Evolutionary conservation across 73 alveolate species (phyloP).

Genomic region (Uronychia binucleata): DNA sequence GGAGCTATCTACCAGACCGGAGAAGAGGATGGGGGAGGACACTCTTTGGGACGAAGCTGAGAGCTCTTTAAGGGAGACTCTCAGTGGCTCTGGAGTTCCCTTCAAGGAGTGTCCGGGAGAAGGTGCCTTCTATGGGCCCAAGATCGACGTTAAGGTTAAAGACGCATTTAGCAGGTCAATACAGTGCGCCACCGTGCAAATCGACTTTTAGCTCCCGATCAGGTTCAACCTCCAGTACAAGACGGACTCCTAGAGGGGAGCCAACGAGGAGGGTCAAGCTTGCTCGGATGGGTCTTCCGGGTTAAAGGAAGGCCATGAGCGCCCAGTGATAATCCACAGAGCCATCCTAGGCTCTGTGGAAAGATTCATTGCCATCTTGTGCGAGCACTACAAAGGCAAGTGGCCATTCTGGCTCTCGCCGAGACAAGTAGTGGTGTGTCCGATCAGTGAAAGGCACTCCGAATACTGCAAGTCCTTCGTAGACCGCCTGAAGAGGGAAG

Average conservation of each 20-base stretch:
- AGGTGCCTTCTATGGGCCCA: slow-evolving; percentile 99
- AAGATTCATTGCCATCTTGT: slow-evolving; percentile 96
- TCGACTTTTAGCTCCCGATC: slow-evolving; percentile 97
- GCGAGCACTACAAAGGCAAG: slow-evolving; percentile 98
- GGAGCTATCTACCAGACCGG: slow-evolving; percentile 96
- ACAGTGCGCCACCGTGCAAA: slow-evolving; percentile 98
- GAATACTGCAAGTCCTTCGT: slow-evolving; percentile 78
- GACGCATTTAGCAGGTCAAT: slow-evolving; percentile 98
- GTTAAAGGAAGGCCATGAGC: slow-evolving; percentile 92
- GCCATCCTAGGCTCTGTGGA: slow-evolving; percentile 99
- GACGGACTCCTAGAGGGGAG: slow-evolving; percentile 58
- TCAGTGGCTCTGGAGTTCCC: slow-evolving; percentile 85
- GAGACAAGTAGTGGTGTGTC: slow-evolving; percentile 92
- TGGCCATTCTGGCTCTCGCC: slow-evolving; percentile 99
- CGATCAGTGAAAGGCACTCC: slow-evolving; percentile 76
- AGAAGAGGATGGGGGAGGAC: slow-evolving; percentile 87
- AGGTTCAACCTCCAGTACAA: slow-evolving; percentile 95
- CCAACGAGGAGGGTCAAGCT: slow-evolving; percentile 18
- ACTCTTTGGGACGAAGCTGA: slow-evolving; percentile 98
- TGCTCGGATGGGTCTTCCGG: not conserved
- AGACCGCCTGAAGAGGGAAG: slow-evolving; percentile 73
- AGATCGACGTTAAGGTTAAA: slow-evolving; percentile 96
- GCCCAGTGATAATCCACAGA: slow-evolving; percentile 99
- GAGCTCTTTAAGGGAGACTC: slow-evolving; percentile 78
- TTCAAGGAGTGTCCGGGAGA: slow-evolving; percentile 97